Evolutionary conservation across 176 grass and related monocot genomes (phyloP).

Genomic region (Luzula sylvatica): DNA sequence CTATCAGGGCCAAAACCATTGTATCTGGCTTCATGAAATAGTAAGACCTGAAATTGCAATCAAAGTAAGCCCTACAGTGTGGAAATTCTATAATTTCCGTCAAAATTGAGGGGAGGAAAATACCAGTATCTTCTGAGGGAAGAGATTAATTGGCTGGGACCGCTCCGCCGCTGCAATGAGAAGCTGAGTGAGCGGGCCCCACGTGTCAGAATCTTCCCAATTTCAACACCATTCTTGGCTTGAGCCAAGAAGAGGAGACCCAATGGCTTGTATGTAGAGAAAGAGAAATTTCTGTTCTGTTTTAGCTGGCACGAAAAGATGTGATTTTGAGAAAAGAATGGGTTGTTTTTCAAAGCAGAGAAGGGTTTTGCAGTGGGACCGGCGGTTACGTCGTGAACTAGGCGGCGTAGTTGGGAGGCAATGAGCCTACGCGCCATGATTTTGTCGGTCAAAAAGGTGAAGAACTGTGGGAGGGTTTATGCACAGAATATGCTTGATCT

Average conservation of each 20-base stretch:
- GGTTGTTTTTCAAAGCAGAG: background rate
- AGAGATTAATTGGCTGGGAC: background rate
- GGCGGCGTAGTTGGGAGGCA: conserved; percentile 1
- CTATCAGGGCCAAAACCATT: conserved; percentile 35
- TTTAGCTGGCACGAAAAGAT: background rate
- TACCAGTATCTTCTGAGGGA: conserved; percentile 13
- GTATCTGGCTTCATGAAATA: conserved; percentile 25
- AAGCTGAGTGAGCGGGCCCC: background rate
- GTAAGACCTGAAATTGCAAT: conserved; percentile 28
- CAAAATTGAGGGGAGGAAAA: too few relatives aligned
- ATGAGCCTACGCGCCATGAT: conserved; percentile 9
- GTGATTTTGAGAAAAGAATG: background rate
- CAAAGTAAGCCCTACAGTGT: too few relatives aligned
- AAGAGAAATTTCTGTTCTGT: background rate
- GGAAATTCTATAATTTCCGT: too few relatives aligned
- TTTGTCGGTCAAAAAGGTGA: background rate
- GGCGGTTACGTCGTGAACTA: background rate
- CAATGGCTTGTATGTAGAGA: conserved; percentile 3
- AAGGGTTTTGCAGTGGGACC: background rate
- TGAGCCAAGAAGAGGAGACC: background rate
- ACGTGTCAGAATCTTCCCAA: conserved; percentile 6
- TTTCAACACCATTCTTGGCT: background rate
- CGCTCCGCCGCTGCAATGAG: conserved; percentile 8
- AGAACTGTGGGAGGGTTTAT: background rate
- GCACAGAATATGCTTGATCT: too few relatives aligned